A percentile compares a stretch with the other conserved stretches of the same genome.
Evolutionary conservation across 108 stramenopile species (phyloP).

Genomic region (Discostella stelligeroides): DNA sequence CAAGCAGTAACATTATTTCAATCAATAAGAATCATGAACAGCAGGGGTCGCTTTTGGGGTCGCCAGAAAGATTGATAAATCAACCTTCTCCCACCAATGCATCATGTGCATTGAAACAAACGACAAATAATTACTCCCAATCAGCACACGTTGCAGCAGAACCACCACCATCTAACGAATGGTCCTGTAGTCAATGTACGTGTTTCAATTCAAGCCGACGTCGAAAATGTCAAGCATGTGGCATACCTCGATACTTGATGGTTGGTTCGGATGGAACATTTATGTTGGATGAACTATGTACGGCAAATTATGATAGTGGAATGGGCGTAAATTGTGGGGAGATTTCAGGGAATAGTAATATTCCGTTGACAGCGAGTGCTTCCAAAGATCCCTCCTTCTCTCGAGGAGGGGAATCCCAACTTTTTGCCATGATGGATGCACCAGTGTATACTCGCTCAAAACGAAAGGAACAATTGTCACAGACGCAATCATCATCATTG

Average conservation of each 20-base stretch:
- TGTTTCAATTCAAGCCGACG: constrained; percentile 33
- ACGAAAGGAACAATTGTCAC: constrained; percentile 19
- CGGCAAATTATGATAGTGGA: constrained; percentile 1
- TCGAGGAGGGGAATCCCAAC: background rate
- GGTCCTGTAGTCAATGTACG: constrained; percentile 42
- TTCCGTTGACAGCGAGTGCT: background rate
- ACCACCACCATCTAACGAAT: constrained; percentile 12
- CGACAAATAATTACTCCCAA: no score
- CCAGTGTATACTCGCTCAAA: constrained; percentile 33
- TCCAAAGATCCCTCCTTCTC: no score
- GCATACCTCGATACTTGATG: constrained; percentile 19
- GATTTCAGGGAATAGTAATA: background rate
- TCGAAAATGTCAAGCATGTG: constrained; percentile 41
- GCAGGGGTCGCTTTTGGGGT: no score
- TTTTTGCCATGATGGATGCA: constrained; percentile 19
- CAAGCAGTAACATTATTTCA: no score
- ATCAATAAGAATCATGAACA: no score
- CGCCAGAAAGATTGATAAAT: no score
- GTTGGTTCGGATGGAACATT: constrained; percentile 16
- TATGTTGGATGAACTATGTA: constrained; percentile 1
- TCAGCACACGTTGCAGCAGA: background rate
- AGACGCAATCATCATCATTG: background rate
- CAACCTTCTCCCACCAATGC: background rate
- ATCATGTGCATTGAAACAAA: no score
- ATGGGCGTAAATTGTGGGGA: background rate